Conservation (phyloP, 2,329 filamentous ascomycete genomes). For the Esteya vermicola region DNA sequence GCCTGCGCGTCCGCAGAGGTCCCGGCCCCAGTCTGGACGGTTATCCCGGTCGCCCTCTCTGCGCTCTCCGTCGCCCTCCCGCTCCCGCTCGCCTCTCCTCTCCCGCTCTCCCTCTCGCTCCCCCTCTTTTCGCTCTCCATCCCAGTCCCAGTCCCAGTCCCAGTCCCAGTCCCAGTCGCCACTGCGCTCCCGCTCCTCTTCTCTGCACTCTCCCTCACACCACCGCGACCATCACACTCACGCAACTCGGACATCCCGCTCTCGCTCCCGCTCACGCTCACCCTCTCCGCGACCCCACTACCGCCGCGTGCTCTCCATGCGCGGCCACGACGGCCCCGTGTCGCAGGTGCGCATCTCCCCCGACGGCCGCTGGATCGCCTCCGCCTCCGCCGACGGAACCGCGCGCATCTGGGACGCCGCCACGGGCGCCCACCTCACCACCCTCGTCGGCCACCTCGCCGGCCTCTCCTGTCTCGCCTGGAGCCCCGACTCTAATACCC, state of each 20-base stretch:
- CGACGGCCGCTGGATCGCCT: constrained; percentile 79
- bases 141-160: constrained; percentile 17
- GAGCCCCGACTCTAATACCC: constrained; percentile 74
- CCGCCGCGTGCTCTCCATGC: constrained; percentile 53
- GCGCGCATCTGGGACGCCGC: constrained; percentile 80
- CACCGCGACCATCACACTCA: constrained; percentile 7
- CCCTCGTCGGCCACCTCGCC: constrained; percentile 82
- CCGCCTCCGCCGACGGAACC: constrained; percentile 76
- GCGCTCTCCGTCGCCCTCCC: constrained; percentile 10
- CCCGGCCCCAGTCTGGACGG: background rate
- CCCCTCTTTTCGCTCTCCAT: background rate
- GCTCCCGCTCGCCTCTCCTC: background rate
- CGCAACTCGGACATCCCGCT: constrained; percentile 5
- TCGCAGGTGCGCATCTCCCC: constrained; percentile 85
- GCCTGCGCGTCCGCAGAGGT: background rate
- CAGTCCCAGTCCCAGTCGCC: constrained; percentile 18
- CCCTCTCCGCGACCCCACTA: constrained; percentile 51
- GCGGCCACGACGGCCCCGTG: constrained; percentile 65
- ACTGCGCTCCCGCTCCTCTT: constrained; percentile 16
- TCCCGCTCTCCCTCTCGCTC: background rate
- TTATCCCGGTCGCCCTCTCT: constrained; percentile 16
- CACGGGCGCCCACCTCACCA: constrained; percentile 70
- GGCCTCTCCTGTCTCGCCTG: constrained; percentile 89
- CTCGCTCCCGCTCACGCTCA: constrained; percentile 19
- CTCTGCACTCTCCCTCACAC: constrained; percentile 9